A percentile compares a stretch with the other conserved stretches of the same genome.
These are phyloP conservation scores for Camillea tinctor DNA, from an alignment of 2,329 filamentous ascomycete genomes.

Conservation along the genomic window DNA sequence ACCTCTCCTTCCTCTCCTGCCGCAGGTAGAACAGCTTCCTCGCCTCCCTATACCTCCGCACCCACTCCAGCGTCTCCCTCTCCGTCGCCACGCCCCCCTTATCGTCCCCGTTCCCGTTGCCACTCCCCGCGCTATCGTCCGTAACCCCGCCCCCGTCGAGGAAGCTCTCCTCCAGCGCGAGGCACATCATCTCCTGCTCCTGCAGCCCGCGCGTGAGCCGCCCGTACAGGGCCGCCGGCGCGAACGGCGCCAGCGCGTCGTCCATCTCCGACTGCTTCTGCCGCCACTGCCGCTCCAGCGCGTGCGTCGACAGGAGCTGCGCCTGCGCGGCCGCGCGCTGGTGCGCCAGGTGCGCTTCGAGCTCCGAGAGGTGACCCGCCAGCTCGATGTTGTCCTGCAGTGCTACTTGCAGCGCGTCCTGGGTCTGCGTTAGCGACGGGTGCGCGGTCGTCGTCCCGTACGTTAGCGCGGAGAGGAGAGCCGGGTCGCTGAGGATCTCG, in stretches of 20 bases:
- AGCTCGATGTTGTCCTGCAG: conserved; percentile 72
- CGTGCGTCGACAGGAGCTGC: conserved; percentile 77
- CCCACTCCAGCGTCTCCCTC: conserved; percentile 82
- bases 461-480: conserved; percentile 72
- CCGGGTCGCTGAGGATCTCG: conserved; percentile 61
- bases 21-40: conserved; percentile 76
- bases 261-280: conserved; percentile 90
- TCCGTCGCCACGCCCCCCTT: conserved; percentile 62
- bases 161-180: conserved; percentile 89
- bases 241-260: conserved; percentile 77
- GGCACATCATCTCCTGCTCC: conserved; percentile 80
- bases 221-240: conserved; percentile 83
- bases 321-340: conserved; percentile 73
- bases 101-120: conserved; percentile 13
- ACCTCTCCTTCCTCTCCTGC: conserved; percentile 83
- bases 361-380: conserved; percentile 59
- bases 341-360: conserved; percentile 56
- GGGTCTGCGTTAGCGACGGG: conserved; percentile 66
- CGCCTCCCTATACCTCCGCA: conserved; percentile 76
- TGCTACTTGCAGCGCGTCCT: conserved; percentile 61
- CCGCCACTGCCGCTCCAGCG: conserved; percentile 88
- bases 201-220: conserved; percentile 71
- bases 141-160: conserved; percentile 55
- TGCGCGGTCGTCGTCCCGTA: conserved; percentile 67
- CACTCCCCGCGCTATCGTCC: conserved; percentile 31